A percentile compares a stretch with the other conserved stretches of the same genome.
phyloP scores from a whole-genome alignment of 2,329 filamentous ascomycete genomes.

The Didymosphaeria variabile region DNA sequence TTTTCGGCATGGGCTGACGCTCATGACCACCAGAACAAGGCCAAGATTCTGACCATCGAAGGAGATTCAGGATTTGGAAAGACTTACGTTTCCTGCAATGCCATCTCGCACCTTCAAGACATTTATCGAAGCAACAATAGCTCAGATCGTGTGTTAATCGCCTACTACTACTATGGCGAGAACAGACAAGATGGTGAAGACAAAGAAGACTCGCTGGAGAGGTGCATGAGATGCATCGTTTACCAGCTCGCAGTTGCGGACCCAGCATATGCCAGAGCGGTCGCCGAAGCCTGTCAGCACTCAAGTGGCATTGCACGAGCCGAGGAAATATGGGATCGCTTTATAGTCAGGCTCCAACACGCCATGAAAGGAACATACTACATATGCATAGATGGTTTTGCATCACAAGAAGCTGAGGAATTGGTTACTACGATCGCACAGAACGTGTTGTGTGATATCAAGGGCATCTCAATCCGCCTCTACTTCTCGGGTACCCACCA shows the following conservation, averaged over 20 bases:
- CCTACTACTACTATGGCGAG: constrained; percentile 26
- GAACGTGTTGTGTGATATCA: constrained; percentile 1
- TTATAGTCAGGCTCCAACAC: constrained; percentile 11
- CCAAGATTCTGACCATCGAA: constrained; percentile 11
- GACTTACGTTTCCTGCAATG: constrained; percentile 9
- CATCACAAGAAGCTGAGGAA: constrained; percentile 1
- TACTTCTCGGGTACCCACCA: constrained; percentile 11
- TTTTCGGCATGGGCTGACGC: constrained; percentile 4
- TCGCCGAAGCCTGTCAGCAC: constrained; percentile 17
- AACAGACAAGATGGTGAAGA: constrained; percentile 18
- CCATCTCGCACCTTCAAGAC: constrained; percentile 11
- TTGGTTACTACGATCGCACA: neutral
- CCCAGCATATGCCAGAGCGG: constrained; percentile 20
- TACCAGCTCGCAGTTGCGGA: constrained; percentile 23
- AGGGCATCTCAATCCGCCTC: constrained; percentile 3
- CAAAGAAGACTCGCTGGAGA: constrained; percentile 23
- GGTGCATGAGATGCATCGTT: constrained; percentile 25
- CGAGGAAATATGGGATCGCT: constrained; percentile 17
- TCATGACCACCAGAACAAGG: neutral
- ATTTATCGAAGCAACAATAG: constrained; percentile 5
- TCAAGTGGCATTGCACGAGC: constrained; percentile 15
- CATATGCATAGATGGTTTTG: constrained; percentile 25
- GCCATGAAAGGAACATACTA: constrained; percentile 26
- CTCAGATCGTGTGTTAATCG: constrained; percentile 14
- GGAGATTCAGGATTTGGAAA: constrained; percentile 14